phyloP scores from a whole-genome alignment of 2,329 filamentous ascomycete species.

The Nectriaceae sp. region DNA sequence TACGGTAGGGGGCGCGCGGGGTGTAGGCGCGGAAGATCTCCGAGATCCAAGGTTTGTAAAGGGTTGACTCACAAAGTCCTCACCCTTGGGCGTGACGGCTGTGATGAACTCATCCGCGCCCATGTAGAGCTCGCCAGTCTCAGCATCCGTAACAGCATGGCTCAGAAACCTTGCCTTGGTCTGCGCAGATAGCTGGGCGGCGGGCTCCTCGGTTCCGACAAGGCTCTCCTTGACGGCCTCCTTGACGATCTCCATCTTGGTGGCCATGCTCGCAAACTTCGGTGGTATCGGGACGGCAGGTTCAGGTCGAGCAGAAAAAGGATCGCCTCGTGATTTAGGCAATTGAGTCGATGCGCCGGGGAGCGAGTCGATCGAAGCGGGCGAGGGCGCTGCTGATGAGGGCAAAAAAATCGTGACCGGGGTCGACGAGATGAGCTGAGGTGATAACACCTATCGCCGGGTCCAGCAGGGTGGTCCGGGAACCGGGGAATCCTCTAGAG shows the following conservation, averaged over 20 bases:
- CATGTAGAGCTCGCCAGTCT: conserved; percentile 78
- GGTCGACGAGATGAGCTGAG: neutral
- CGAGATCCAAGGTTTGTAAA: neutral
- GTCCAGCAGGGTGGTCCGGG: conserved; percentile 16
- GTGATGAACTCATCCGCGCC: conserved; percentile 85
- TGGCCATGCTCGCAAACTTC: conserved; percentile 32
- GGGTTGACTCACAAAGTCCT: conserved; percentile 80
- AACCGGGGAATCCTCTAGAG: conserved; percentile 7
- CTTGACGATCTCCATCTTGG: conserved; percentile 53
- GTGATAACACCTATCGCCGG: neutral
- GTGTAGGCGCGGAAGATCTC: neutral
- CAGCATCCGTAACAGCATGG: conserved; percentile 74
- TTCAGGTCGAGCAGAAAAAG: conserved; percentile 8
- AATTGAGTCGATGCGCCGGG: neutral
- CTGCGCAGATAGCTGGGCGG: conserved; percentile 69
- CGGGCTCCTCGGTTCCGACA: conserved; percentile 60
- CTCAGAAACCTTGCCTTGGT: conserved; percentile 75
- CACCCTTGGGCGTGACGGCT: conserved; percentile 80
- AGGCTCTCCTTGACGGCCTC: conserved; percentile 80
- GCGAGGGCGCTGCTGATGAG: neutral
- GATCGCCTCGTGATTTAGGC: neutral
- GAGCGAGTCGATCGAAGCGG: neutral
- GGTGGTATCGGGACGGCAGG: neutral
- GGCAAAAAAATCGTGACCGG: neutral
- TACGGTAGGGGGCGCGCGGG: neutral